These are phyloP conservation scores for Penicillium sp. DNA, from an alignment of 2,329 filamentous ascomycete genomes.

Conservation along the genomic window DNA sequence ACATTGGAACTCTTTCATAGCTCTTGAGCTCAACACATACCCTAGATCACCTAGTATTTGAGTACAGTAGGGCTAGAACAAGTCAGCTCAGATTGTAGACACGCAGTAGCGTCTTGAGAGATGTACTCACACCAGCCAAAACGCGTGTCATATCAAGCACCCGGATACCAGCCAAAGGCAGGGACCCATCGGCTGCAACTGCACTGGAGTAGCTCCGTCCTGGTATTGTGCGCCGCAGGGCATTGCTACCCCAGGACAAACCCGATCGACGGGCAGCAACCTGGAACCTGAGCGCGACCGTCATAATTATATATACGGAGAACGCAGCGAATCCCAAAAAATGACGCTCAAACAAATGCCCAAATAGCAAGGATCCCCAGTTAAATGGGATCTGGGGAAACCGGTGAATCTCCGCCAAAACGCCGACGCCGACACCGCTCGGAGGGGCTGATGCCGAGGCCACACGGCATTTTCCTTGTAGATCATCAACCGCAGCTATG, in stretches of 20 bases:
- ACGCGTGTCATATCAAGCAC: conserved; percentile 97
- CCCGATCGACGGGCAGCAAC: conserved; percentile 23
- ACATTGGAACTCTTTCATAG: background rate
- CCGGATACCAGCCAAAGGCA: conserved; percentile 79
- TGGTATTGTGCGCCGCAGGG: conserved; percentile 22
- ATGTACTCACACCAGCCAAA: conserved; percentile 73
- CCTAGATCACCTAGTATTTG: conserved; percentile 95
- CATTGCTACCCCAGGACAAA: conserved; percentile 19
- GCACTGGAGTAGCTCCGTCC: conserved; percentile 43
- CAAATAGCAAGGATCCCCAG: conserved; percentile 4
- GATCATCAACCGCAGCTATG: conserved; percentile 55
- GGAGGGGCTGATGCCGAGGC: conserved; percentile 19
- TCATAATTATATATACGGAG: conserved; percentile 21
- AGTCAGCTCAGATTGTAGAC: conserved; percentile 9
- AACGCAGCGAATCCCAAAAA: background rate
- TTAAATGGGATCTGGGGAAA: conserved; percentile 18
- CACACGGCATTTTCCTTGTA: conserved; percentile 18
- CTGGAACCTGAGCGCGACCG: conserved; percentile 24
- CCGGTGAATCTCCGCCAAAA: conserved; percentile 24
- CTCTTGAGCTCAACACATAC: conserved; percentile 52
- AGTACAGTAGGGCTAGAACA: conserved; percentile 81
- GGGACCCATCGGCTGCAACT: conserved; percentile 41
- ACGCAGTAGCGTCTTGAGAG: background rate
- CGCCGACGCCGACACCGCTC: conserved; percentile 28
- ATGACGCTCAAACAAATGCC: background rate